These are phyloP conservation scores for Eimeria maxima DNA, from an alignment of 169 alveolate genomes.

Conservation along the genomic window DNA sequence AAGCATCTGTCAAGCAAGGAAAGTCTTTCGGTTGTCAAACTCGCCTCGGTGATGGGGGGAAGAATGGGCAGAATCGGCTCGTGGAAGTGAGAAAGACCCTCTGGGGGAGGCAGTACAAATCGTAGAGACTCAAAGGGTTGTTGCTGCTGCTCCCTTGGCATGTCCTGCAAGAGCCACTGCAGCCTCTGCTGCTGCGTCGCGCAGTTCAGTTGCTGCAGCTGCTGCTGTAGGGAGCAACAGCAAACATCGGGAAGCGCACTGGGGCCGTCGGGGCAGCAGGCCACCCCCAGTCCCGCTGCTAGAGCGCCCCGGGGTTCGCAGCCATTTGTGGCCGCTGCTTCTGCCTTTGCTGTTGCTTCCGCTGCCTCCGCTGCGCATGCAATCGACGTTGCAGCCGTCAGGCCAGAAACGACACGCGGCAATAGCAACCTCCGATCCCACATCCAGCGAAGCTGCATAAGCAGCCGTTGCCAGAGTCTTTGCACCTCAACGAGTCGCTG, in stretches of 20 bases:
- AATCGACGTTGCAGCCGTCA: conserved; percentile 33
- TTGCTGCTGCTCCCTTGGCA: conserved; percentile 63
- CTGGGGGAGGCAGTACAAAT: conserved; percentile 14
- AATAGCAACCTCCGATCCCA: conserved; percentile 53
- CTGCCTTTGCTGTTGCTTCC: neutral
- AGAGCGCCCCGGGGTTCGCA: conserved; percentile 32
- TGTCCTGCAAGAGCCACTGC: conserved; percentile 41
- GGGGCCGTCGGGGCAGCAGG: conserved; percentile 75
- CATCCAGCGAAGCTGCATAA: conserved; percentile 43
- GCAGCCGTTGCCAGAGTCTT: conserved; percentile 27
- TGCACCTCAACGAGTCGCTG: conserved; percentile 41
- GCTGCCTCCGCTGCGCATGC: conserved; percentile 9
- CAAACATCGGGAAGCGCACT: conserved; percentile 57
- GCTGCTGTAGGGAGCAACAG: conserved; percentile 62
- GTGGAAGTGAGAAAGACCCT: conserved; percentile 27
- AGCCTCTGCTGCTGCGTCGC: conserved; percentile 68
- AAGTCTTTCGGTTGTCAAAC: neutral
- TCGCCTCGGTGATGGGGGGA: conserved; percentile 63
- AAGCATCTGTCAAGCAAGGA: neutral
- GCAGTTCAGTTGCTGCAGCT: conserved; percentile 71
- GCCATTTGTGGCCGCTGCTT: neutral
- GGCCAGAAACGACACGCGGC: conserved; percentile 69
- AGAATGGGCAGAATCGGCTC: conserved; percentile 61
- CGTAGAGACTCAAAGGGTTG: conserved; percentile 64
- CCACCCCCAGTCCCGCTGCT: conserved; percentile 56